Evolutionary conservation across 2,329 filamentous ascomycete genomes (phyloP).

Genomic region (Akanthomyces muscarius): DNA sequence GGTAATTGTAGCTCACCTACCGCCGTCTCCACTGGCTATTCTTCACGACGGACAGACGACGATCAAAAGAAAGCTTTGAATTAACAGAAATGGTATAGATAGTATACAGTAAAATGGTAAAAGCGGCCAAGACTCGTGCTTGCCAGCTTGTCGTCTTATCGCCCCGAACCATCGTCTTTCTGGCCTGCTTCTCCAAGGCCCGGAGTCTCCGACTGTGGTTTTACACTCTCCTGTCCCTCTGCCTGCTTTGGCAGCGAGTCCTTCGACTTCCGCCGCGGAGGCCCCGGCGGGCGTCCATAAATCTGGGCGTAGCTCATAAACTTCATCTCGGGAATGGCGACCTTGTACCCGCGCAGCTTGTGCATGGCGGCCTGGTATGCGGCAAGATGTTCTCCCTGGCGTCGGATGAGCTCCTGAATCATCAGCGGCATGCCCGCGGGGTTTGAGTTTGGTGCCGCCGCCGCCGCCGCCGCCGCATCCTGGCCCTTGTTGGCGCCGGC

Average conservation of each 20-base stretch:
- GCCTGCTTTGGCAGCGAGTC: neutral
- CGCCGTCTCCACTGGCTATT: too few species aligned
- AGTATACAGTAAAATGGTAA: conserved; percentile 5
- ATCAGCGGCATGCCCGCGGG: neutral
- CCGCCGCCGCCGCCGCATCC: neutral
- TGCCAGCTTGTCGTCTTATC: neutral
- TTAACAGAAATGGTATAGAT: neutral
- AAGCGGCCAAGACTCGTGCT: neutral
- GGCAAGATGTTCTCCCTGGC: conserved; percentile 25
- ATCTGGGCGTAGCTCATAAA: conserved; percentile 26
- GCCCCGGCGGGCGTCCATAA: conserved; percentile 23
- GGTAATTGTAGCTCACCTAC: too few species aligned
- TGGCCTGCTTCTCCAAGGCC: neutral
- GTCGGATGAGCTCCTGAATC: conserved; percentile 23
- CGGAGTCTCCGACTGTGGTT: neutral
- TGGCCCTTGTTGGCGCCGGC: neutral
- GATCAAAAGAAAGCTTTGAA: neutral
- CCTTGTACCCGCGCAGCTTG: conserved; percentile 26
- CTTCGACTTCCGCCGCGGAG: conserved; percentile 13
- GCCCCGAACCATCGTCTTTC: neutral
- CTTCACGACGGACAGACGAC: too few species aligned
- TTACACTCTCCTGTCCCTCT: neutral
- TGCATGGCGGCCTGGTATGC: conserved; percentile 27
- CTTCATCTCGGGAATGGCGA: conserved; percentile 28
- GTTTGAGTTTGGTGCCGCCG: neutral